Evolutionary conservation across 2,329 filamentous ascomycete genomes (phyloP).

Genomic region (Penicillium sp.): DNA sequence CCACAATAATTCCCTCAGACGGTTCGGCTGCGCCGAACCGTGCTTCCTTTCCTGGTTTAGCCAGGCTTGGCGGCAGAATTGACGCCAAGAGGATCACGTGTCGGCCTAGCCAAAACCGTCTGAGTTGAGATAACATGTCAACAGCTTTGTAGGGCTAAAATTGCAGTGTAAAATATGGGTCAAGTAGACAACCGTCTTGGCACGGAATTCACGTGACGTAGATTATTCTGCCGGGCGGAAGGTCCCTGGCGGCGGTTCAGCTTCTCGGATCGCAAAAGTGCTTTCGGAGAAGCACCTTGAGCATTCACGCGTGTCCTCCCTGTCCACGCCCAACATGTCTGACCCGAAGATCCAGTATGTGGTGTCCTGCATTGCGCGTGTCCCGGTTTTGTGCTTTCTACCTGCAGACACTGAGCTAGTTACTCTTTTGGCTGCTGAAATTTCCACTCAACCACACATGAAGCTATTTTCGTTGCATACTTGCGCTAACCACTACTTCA

Average conservation of each 20-base stretch:
- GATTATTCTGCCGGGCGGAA: constrained; percentile 14
- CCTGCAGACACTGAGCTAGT: constrained; percentile 18
- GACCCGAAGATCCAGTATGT: constrained; percentile 70
- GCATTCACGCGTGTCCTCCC: constrained; percentile 11
- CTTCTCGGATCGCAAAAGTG: constrained; percentile 10
- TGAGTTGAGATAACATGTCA: no score
- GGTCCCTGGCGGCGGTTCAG: not conserved
- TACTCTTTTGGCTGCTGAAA: not conserved
- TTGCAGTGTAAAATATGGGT: no score
- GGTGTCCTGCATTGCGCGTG: constrained; percentile 10
- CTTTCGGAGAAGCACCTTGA: not conserved
- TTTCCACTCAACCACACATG: constrained; percentile 7
- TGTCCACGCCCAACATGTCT: constrained; percentile 48
- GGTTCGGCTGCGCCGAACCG: no score
- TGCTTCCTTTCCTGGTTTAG: no score
- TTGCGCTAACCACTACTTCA: constrained; percentile 25
- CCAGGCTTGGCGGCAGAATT: no score
- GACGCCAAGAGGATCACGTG: no score
- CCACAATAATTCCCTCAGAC: no score
- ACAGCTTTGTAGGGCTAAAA: no score
- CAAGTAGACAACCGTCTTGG: no score
- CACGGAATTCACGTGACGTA: constrained; percentile 24
- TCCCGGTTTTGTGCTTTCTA: not conserved
- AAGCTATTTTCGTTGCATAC: constrained; percentile 15
- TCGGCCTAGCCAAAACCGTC: no score